A percentile compares a stretch with the other conserved stretches of the same genome.
phyloP scores from a whole-genome alignment of 495 filamentous ascomycete genomes.

The Penicillium samsonianum region DNA sequence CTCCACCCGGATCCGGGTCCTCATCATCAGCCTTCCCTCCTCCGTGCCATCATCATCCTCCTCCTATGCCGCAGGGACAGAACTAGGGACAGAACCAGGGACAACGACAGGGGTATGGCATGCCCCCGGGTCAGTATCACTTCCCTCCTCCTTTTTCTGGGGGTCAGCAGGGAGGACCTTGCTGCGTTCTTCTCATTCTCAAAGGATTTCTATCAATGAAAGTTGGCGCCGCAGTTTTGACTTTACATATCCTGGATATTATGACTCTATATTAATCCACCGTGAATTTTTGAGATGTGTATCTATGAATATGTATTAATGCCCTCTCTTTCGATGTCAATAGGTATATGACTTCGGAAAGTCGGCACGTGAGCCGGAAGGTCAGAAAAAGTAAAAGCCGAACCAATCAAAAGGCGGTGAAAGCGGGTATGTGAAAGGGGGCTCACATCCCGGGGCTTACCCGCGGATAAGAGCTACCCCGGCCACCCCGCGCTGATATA shows the following conservation, averaged over 20 bases:
- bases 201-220: too few species aligned
- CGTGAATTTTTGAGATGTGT: too few species aligned
- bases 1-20: slow-evolving; percentile 23
- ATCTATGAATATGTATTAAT: too few species aligned
- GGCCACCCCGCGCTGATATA: slow-evolving; percentile 8
- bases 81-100: slow-evolving; percentile 13
- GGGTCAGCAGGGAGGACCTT: slow-evolving; percentile 24
- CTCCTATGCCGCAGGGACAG: slow-evolving; percentile 20
- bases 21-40: slow-evolving; percentile 32
- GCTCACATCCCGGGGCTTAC: slow-evolving; percentile 7
- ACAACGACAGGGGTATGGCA: slow-evolving; percentile 29
- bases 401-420: not conserved
- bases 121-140: slow-evolving; percentile 41
- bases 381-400: not conserved
- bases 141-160: slow-evolving; percentile 41
- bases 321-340: too few species aligned
- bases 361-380: slow-evolving; percentile 2
- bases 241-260: too few species aligned
- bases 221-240: too few species aligned
- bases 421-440: not conserved
- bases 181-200: not conserved
- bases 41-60: slow-evolving; percentile 21
- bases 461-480: slow-evolving; percentile 16
- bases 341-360: not conserved
- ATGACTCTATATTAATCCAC: too few species aligned